Evolutionary conservation across 2,329 filamentous ascomycete genomes (phyloP).

Genomic region (Hysterium pulicare): DNA sequence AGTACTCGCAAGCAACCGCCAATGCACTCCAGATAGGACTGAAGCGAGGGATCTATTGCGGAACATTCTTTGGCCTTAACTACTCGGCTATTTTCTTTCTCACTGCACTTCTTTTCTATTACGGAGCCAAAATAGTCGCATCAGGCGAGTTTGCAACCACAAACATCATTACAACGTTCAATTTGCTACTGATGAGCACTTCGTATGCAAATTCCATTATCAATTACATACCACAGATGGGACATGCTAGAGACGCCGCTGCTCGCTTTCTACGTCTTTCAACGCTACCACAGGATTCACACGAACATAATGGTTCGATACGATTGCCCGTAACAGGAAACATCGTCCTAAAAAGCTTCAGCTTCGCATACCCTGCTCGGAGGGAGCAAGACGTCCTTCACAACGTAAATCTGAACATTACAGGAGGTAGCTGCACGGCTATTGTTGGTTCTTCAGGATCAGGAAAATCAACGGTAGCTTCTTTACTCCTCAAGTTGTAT

Average conservation of each 20-base stretch:
- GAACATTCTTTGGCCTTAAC: conserved; percentile 72
- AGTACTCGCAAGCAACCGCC: conserved; percentile 54
- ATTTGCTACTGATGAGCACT: conserved; percentile 80
- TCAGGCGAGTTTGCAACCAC: conserved; percentile 50
- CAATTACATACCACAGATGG: conserved; percentile 75
- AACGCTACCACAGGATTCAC: conserved; percentile 55
- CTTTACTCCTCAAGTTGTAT: conserved; percentile 72
- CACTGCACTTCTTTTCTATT: conserved; percentile 79
- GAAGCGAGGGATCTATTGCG: conserved; percentile 63
- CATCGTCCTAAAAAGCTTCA: conserved; percentile 59
- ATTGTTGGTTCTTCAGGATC: conserved; percentile 82
- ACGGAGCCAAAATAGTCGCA: conserved; percentile 65
- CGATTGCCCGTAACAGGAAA: conserved; percentile 46
- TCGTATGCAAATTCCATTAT: conserved; percentile 68
- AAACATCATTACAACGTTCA: conserved; percentile 69
- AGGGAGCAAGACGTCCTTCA: conserved; percentile 55
- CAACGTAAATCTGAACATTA: conserved; percentile 63
- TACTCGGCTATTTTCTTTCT: conserved; percentile 70
- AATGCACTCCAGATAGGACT: conserved; percentile 60
- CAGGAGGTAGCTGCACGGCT: conserved; percentile 63
- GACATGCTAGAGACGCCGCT: conserved; percentile 68
- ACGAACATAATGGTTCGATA: conserved; percentile 55
- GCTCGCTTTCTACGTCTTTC: conserved; percentile 69
- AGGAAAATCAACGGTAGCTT: conserved; percentile 84
- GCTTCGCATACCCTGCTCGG: conserved; percentile 68